Conservation (phyloP, 805 yeast genomes). For the Nakazawaea ishiwadae region DNA sequence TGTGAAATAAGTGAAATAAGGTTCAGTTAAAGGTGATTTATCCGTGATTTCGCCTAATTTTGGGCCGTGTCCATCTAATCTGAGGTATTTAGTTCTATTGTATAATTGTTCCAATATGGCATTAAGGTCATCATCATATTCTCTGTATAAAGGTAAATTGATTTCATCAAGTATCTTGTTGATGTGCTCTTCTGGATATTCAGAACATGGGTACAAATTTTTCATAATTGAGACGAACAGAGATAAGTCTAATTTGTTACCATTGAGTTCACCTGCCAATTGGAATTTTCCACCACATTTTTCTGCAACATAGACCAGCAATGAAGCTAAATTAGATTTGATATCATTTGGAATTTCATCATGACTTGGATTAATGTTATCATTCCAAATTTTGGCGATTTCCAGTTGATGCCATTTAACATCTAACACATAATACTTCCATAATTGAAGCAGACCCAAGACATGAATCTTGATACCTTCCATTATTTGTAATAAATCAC, state of each 20-base stretch:
- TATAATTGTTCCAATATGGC: slow-evolving; percentile 64
- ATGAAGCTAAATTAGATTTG: slow-evolving; percentile 30
- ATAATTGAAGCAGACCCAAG: slow-evolving; percentile 58
- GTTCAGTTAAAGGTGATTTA: slow-evolving; percentile 67
- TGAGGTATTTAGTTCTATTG: slow-evolving; percentile 70
- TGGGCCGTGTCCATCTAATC: slow-evolving; percentile 83
- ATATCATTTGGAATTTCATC: slow-evolving; percentile 44
- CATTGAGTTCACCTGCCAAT: slow-evolving; percentile 41
- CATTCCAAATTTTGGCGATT: slow-evolving; percentile 33
- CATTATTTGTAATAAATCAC: slow-evolving; percentile 58
- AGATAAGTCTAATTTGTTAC: slow-evolving; percentile 46
- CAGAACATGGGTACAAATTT: slow-evolving; percentile 28
- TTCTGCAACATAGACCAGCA: slow-evolving; percentile 45
- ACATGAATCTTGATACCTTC: slow-evolving; percentile 70
- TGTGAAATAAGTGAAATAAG: slow-evolving; percentile 76
- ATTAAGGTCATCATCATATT: slow-evolving; percentile 68
- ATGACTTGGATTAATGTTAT: slow-evolving; percentile 18
- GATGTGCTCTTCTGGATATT: slow-evolving; percentile 35
- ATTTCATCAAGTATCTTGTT: slow-evolving; percentile 65
- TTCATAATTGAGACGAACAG: slow-evolving; percentile 51
- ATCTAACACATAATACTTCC: slow-evolving; percentile 86
- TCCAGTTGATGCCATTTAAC: slow-evolving; percentile 36
- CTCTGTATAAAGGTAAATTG: slow-evolving; percentile 65
- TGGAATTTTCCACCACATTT: slow-evolving; percentile 40
- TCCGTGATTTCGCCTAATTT: slow-evolving; percentile 60